Evolutionary conservation across 164 flowering plant species (phyloP), one percentile per base, ranked within the genome.

Genomic region (Santalum album): DNA sequence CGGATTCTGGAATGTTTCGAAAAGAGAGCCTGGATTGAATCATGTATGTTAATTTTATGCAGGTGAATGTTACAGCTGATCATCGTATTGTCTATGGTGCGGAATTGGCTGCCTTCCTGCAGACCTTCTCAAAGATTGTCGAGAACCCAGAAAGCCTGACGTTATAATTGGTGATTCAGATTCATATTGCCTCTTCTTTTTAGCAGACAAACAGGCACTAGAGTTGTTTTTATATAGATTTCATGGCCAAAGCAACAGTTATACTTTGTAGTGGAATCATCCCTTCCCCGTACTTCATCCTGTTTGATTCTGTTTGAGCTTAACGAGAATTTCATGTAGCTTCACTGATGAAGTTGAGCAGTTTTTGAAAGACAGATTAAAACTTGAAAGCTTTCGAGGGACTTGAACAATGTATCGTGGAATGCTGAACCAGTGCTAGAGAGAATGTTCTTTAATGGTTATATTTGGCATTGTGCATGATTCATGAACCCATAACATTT

Each of bases 11-110:
- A n/a, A n/a, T n/a, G n/a, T n/a, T n/a, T n/a, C n/a, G n/a, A n/a
- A n/a, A 38, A 9, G 2, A 38, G 15, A 38, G 42, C 42, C 21
- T 23, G 12, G 51, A 47, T n/a, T 57, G 44, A 62, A 6, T 55
- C 21, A 50, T 35, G 47, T 15, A 9, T 55, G 25, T 46, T 15
- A 43, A 51, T 56, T 21, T 59, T 64, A 57, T 71, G 25, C 83
- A 87, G 97, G 96, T 90, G 68, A 90, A 87, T 68, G 96, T 90
- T 18, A 90, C 96, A 16, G 96, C 94, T 54, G 96, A 90, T 70
- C 96, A 90, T 71, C 72, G 97, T 39, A 69, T 87, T 27, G 48
- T 90, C 54, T 90, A 90, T 63, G 94, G 96, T 54, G 96, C 96
- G 54, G 96, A 90, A 68, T 76, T 90, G 74, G 94, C 97, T 38